Evolutionary conservation across 73 alveolate species (phyloP).

Genomic region (Tetrahymena thermophila): DNA sequence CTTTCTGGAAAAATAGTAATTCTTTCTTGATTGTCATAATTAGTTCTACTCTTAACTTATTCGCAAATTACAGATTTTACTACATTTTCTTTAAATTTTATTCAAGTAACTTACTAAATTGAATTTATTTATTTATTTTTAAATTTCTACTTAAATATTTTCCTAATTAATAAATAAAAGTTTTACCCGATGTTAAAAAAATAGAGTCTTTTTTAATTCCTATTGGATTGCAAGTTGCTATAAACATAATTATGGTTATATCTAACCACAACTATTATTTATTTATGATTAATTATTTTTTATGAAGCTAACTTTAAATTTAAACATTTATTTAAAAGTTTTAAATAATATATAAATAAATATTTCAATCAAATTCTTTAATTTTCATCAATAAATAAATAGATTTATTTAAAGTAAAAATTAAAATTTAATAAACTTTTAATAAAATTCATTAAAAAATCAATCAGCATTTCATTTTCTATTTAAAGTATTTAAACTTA

Average conservation of each 20-base stretch:
- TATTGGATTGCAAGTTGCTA: background rate
- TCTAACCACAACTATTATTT: background rate
- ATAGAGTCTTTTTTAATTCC: background rate
- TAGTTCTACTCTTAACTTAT: background rate
- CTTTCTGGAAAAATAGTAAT: background rate
- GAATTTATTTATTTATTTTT: background rate
- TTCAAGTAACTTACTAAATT: background rate
- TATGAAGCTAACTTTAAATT: background rate
- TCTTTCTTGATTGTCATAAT: background rate
- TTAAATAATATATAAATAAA: too few relatives aligned
- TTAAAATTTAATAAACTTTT: too few relatives aligned
- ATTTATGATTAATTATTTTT: background rate
- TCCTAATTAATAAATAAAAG: background rate
- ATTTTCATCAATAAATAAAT: too few relatives aligned
- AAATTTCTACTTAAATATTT: background rate
- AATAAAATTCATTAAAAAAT: too few relatives aligned
- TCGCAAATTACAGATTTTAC: background rate
- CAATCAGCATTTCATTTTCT: too few relatives aligned
- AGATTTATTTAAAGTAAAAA: too few relatives aligned
- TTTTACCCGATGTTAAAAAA: background rate
- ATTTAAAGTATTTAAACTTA: too few relatives aligned
- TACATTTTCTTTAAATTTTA: background rate
- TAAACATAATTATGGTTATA: background rate
- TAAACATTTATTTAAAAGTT: too few relatives aligned
- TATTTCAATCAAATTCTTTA: too few relatives aligned